Evolutionary conservation across 129 eudicot species (phyloP).

Genomic region (Chrysanthemum lavandulifolium): DNA sequence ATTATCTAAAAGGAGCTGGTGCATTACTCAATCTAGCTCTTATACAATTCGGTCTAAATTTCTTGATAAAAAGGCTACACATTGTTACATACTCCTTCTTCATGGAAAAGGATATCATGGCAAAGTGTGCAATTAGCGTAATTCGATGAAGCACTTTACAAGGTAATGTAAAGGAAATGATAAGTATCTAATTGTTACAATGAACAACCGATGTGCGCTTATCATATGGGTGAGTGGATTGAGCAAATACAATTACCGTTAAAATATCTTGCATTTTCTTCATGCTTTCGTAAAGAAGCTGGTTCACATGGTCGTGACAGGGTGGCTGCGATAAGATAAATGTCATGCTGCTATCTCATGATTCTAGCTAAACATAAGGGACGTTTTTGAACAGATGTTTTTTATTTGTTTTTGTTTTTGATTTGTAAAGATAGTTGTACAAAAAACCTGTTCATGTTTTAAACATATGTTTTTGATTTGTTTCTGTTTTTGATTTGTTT

Average conservation of each 20-base stretch:
- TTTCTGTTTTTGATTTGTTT: no score
- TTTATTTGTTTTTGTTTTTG: no score
- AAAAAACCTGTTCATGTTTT: no score
- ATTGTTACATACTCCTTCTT: slow-evolving; percentile 60
- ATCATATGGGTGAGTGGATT: slow-evolving; percentile 73
- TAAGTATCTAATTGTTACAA: slow-evolving; percentile 72
- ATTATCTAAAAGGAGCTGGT: slow-evolving; percentile 66
- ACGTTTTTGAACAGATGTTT: no score
- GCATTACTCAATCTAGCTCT: slow-evolving; percentile 76
- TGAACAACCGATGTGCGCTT: slow-evolving; percentile 83
- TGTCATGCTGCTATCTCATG: no score
- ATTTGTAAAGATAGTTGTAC: no score
- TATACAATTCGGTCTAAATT: slow-evolving; percentile 58
- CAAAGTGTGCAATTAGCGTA: slow-evolving; percentile 73
- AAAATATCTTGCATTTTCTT: slow-evolving; percentile 68
- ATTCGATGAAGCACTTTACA: slow-evolving; percentile 83
- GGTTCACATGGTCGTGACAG: slow-evolving; percentile 80
- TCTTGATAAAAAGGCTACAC: slow-evolving; percentile 53
- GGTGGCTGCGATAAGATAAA: no score
- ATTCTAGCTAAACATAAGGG: no score
- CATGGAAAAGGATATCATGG: slow-evolving; percentile 75
- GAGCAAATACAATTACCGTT: slow-evolving; percentile 57
- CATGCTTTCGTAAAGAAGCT: slow-evolving; percentile 84
- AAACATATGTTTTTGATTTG: no score
- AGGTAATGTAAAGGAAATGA: slow-evolving; percentile 76